phyloP scores from a whole-genome alignment of 169 alveolate species.

The Plasmodium coatneyi region DNA sequence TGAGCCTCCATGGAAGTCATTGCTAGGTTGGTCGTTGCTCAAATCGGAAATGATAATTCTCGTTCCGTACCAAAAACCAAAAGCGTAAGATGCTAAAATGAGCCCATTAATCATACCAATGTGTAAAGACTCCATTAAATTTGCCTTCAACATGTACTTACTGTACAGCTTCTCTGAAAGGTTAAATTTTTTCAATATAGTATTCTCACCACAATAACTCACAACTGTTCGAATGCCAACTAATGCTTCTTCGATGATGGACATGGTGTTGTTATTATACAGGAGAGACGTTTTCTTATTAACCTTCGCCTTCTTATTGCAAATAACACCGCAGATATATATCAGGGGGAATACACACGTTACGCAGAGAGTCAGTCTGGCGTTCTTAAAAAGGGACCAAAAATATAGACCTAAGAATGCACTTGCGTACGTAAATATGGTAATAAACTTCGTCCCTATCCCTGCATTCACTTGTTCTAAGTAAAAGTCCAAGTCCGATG shows the following conservation, averaged over 20 bases:
- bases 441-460: conserved; percentile 70
- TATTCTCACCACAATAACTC: conserved; percentile 75
- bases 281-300: conserved; percentile 37
- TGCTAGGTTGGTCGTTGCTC: not conserved
- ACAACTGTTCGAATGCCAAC: conserved; percentile 76
- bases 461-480: conserved; percentile 75
- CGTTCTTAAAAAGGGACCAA: conserved; percentile 57
- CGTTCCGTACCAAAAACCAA: conserved; percentile 80
- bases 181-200: conserved; percentile 52
- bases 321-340: conserved; percentile 28
- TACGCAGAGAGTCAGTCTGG: conserved; percentile 63
- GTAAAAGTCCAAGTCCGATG: conserved; percentile 74
- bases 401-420: conserved; percentile 61
- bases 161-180: conserved; percentile 52
- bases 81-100: conserved; percentile 70
- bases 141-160: conserved; percentile 57
- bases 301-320: conserved; percentile 45
- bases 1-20: conserved; percentile 61
- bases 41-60: conserved; percentile 43
- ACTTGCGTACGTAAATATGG: conserved; percentile 73
- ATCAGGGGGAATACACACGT: conserved; percentile 69
- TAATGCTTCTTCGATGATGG: conserved; percentile 77
- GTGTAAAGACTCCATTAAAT: conserved; percentile 61
- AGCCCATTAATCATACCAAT: conserved; percentile 66
- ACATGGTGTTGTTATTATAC: conserved; percentile 73